Percentiles rank a stretch among this genome's conserved stretches.
These are phyloP conservation scores for Butyriboletus loyo DNA, from an alignment of 768 basidiomycete species.

Conservation along the genomic window DNA sequence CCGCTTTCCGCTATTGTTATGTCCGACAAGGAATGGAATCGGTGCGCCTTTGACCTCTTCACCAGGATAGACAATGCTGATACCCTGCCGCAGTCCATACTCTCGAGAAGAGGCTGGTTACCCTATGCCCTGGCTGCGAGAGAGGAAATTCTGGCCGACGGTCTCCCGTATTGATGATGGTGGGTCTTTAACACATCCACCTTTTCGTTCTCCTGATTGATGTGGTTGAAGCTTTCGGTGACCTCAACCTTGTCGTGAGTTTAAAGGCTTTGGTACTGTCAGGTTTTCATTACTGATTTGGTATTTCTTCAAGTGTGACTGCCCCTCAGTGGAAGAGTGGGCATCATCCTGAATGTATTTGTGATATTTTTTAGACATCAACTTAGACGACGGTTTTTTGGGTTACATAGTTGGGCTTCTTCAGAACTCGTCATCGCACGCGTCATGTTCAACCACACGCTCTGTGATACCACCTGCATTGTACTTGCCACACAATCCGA, in stretches of 20 bases:
- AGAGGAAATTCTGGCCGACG: slow-evolving; percentile 96
- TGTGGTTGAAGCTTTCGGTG: slow-evolving; percentile 71
- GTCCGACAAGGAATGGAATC: slow-evolving; percentile 83
- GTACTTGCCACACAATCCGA: slow-evolving; percentile 17
- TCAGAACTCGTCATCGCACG: slow-evolving; percentile 41
- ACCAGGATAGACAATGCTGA: slow-evolving; percentile 4
- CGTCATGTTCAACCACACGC: slow-evolving; percentile 69
- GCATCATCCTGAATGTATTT: slow-evolving; percentile 35
- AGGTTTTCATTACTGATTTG: slow-evolving; percentile 8
- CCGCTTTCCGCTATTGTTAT: slow-evolving; percentile 69
- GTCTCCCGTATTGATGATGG: slow-evolving; percentile 92
- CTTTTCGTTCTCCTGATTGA: slow-evolving; percentile 1
- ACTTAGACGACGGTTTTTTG: slow-evolving; percentile 19
- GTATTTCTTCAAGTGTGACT: slow-evolving; percentile 61
- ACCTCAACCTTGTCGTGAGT: slow-evolving; percentile 85
- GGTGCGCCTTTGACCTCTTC: slow-evolving; percentile 43
- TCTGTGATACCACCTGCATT: slow-evolving; percentile 31
- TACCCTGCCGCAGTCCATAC: slow-evolving; percentile 62
- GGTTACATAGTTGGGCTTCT: slow-evolving; percentile 39
- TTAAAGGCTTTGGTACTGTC: not conserved
- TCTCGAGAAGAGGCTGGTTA: slow-evolving; percentile 88
- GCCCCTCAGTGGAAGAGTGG: slow-evolving; percentile 80
- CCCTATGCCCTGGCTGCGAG: slow-evolving; percentile 75
- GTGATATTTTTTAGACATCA: slow-evolving; percentile 20
- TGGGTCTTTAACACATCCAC: slow-evolving; percentile 36